Percentiles rank a stretch among this genome's conserved stretches.
Conservation (phyloP, 2,329 filamentous ascomycete genomes). For the Penicillium brasilianum region DNA sequence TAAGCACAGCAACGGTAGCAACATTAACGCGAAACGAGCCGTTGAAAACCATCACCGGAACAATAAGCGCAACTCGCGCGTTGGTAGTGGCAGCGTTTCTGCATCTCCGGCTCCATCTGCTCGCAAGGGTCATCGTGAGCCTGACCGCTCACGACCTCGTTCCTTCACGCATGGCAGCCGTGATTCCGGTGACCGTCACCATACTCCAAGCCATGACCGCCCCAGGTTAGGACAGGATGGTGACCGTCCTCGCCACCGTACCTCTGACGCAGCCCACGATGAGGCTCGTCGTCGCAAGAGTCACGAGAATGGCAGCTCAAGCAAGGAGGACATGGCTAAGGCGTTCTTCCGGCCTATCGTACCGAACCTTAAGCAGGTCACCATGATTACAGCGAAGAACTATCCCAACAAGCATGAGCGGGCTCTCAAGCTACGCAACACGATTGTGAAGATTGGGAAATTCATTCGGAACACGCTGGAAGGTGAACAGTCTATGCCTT, state of each 20-base stretch:
- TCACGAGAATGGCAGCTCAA: constrained; percentile 43
- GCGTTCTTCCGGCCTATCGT: constrained; percentile 55
- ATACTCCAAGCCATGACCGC: constrained; percentile 51
- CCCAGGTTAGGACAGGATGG: constrained; percentile 41
- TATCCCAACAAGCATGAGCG: constrained; percentile 51
- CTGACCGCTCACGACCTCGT: constrained; percentile 49
- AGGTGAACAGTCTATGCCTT: constrained; percentile 45
- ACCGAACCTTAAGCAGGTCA: constrained; percentile 50
- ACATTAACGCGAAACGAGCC: constrained; percentile 71
- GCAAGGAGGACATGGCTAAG: constrained; percentile 48
- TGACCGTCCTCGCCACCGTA: constrained; percentile 40
- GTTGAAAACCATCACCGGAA: constrained; percentile 94
- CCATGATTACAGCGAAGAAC: constrained; percentile 52
- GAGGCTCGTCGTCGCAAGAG: constrained; percentile 43
- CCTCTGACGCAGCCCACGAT: constrained; percentile 42
- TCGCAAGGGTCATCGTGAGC: constrained; percentile 50
- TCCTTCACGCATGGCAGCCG: constrained; percentile 48
- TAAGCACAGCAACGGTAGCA: constrained; percentile 70
- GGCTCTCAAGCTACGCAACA: constrained; percentile 49
- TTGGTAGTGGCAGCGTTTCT: constrained; percentile 47
- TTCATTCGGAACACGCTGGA: constrained; percentile 51
- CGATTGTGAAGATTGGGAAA: constrained; percentile 52
- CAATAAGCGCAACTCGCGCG: constrained; percentile 71
- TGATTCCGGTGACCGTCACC: constrained; percentile 50
- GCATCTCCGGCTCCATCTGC: constrained; percentile 52